These are phyloP conservation scores for Rhexocercosporidium sp. DNA, from an alignment of 2,329 filamentous ascomycete species.

Conservation along the genomic window DNA sequence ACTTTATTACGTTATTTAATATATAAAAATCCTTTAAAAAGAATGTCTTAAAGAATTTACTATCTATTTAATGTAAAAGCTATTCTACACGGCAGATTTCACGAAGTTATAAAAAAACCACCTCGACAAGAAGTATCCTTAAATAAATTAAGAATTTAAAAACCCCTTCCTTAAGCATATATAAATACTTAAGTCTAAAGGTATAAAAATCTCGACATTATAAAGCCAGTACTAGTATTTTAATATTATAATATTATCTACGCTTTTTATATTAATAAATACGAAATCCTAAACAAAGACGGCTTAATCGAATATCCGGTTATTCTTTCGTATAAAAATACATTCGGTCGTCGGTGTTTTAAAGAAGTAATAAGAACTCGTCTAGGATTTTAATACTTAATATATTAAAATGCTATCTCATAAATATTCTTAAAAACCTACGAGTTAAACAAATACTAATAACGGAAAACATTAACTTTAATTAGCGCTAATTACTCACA, in stretches of 20 bases:
- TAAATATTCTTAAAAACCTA: not conserved
- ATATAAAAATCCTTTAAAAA: not conserved
- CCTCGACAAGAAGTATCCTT: not conserved
- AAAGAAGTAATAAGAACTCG: not conserved
- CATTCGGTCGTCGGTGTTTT: not conserved
- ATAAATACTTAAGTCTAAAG: not conserved
- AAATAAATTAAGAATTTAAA: not conserved
- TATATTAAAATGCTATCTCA: not conserved
- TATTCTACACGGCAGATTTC: not conserved
- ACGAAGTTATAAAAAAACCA: not conserved
- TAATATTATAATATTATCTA: not conserved
- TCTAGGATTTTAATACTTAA: not conserved
- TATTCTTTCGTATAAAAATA: not conserved
- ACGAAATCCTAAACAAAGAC: not conserved
- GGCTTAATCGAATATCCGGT: not conserved
- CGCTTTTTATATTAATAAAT: not conserved
- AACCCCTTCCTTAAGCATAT: not conserved
- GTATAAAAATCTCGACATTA: not conserved
- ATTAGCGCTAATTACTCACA: not conserved
- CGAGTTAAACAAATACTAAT: not conserved
- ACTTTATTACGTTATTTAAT: not conserved
- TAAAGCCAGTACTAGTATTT: not conserved
- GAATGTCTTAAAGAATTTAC: not conserved
- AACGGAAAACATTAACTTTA: not conserved
- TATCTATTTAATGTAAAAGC: not conserved